Percentiles rank a stretch among this genome's conserved stretches.
Evolutionary conservation across 257 asterid species (phyloP).

Genomic region (Prunella vulgaris): DNA sequence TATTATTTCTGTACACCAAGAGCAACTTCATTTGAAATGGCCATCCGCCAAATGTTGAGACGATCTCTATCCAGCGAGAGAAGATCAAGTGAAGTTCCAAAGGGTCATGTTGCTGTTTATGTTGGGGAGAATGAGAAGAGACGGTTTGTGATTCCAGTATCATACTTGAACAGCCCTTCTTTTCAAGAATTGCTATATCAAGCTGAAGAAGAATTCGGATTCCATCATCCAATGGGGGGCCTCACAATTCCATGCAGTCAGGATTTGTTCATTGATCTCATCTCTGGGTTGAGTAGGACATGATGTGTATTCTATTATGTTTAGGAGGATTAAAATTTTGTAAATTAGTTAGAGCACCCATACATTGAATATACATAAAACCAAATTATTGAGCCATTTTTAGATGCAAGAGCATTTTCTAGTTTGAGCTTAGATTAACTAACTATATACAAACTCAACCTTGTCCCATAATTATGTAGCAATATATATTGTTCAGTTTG

Average conservation of each 20-base stretch:
- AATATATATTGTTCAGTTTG: too few species aligned
- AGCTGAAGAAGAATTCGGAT: neutral
- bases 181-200: neutral
- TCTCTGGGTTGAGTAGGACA: neutral
- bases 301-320: neutral
- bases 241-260: neutral
- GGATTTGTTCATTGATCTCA: constrained; percentile 19
- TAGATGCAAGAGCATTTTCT: too few species aligned
- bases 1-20: too few species aligned
- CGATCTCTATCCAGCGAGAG: neutral
- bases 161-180: neutral
- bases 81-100: neutral
- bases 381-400: too few species aligned
- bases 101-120: neutral
- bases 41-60: neutral
- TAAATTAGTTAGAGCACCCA: neutral
- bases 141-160: neutral
- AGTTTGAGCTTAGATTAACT: too few species aligned
- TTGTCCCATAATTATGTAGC: neutral
- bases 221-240: neutral
- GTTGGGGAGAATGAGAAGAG: neutral
- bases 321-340: neutral
- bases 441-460: neutral
- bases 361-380: too few species aligned
- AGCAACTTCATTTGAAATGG: neutral